Conservation (phyloP, 306 rosid genomes). For the Glycyrrhiza uralensis region DNA sequence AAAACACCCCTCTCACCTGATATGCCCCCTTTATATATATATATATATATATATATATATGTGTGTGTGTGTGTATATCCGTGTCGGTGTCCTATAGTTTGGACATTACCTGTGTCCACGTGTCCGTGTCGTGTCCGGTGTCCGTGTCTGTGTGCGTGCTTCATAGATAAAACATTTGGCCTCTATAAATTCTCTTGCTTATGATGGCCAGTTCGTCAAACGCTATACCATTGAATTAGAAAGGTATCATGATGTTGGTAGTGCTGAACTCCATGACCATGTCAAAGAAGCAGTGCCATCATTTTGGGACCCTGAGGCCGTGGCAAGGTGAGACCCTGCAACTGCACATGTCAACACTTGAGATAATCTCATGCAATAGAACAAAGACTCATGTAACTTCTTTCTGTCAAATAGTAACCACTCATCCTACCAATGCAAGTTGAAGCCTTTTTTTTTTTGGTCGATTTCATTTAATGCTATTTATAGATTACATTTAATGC, state of each 20-base stretch:
- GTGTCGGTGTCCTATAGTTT: too few relatives aligned
- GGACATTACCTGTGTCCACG: too few relatives aligned
- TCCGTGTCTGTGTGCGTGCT: too few relatives aligned
- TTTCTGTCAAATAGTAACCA: too few relatives aligned
- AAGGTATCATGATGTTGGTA: slow-evolving; percentile 58
- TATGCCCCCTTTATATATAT: too few relatives aligned
- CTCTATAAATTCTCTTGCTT: slow-evolving; percentile 70
- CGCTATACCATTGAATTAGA: slow-evolving; percentile 74
- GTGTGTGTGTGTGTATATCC: too few relatives aligned
- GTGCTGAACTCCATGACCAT: slow-evolving; percentile 50
- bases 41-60: too few relatives aligned
- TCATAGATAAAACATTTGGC: too few relatives aligned
- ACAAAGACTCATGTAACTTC: too few relatives aligned
- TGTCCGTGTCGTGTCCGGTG: too few relatives aligned
- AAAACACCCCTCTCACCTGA: too few relatives aligned
- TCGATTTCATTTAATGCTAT: not conserved
- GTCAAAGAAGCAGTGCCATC: slow-evolving; percentile 82
- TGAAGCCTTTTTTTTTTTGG: not conserved
- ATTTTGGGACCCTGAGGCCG: slow-evolving; percentile 66
- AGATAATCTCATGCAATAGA: not conserved
- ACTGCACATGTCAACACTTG: not conserved
- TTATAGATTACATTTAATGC: not conserved
- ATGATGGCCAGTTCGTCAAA: slow-evolving; percentile 86
- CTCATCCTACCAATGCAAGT: not conserved
- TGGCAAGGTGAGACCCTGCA: slow-evolving; percentile 54